These are phyloP conservation scores for Globisporangium carolinianum DNA, from an alignment of 352 stramenopile genomes.

Conservation along the genomic window DNA sequence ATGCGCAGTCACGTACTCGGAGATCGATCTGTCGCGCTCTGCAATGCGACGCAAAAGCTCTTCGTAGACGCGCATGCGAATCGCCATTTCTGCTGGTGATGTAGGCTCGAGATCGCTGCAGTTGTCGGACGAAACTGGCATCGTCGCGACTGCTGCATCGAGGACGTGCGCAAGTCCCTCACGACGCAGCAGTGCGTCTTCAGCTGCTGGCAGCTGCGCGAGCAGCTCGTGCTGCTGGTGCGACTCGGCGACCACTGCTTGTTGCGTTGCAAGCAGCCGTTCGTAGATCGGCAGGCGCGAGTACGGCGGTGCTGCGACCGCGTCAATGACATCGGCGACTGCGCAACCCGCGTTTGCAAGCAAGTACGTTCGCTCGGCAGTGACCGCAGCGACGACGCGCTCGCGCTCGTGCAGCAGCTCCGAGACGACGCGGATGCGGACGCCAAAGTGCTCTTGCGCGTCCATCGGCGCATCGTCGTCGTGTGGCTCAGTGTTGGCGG, in stretches of 20 bases:
- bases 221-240: slow-evolving; percentile 11
- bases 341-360: neutral
- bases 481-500: neutral
- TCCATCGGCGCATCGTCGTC: slow-evolving; percentile 4
- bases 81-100: neutral
- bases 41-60: slow-evolving; percentile 3
- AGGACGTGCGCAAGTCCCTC: slow-evolving; percentile 1
- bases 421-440: slow-evolving; percentile 9
- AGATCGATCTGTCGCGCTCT: slow-evolving; percentile 1
- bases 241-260: neutral
- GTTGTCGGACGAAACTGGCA: too few species aligned
- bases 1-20: neutral
- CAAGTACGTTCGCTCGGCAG: slow-evolving; percentile 8
- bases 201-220: slow-evolving; percentile 15
- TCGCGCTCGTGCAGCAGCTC: slow-evolving; percentile 3
- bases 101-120: neutral
- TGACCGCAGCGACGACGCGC: neutral
- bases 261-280: slow-evolving; percentile 3
- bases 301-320: slow-evolving; percentile 1
- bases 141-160: neutral
- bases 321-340: neutral
- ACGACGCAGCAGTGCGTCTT: slow-evolving; percentile 1
- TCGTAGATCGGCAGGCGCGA: slow-evolving; percentile 12
- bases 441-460: slow-evolving; percentile 11
- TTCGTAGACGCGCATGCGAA: slow-evolving; percentile 6